Evolutionary conservation across 2,329 filamentous ascomycete species (phyloP).

Genomic region (Ophiocordyceps camponoti-saundersi): DNA sequence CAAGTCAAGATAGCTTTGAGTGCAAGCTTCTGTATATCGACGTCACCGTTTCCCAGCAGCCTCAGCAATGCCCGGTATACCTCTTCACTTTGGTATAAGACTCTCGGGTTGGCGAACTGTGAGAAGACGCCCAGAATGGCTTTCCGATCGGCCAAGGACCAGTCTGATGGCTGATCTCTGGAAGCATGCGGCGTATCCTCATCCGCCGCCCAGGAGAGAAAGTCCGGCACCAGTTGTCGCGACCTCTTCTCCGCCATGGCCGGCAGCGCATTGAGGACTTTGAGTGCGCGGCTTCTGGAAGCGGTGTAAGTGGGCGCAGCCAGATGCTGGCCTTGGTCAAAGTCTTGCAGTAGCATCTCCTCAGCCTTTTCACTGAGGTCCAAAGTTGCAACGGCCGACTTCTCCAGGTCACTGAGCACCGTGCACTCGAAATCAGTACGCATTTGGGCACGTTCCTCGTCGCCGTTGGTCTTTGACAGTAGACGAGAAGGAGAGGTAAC

Average conservation of each 20-base stretch:
- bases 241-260: constrained; percentile 73
- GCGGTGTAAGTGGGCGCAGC: constrained; percentile 32
- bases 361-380: constrained; percentile 33
- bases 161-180: constrained; percentile 26
- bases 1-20: constrained; percentile 76
- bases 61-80: constrained; percentile 61
- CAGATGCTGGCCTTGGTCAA: constrained; percentile 45
- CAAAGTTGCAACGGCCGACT: constrained; percentile 32
- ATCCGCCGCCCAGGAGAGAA: constrained; percentile 61
- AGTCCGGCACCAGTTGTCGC: constrained; percentile 66
- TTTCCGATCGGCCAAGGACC: constrained; percentile 70
- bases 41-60: constrained; percentile 73
- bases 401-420: constrained; percentile 46
- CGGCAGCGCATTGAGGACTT: constrained; percentile 58
- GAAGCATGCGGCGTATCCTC: constrained; percentile 23
- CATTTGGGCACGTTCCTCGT: constrained; percentile 16
- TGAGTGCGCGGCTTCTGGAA: constrained; percentile 62
- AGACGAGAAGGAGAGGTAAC: constrained; percentile 37
- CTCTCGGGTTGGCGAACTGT: constrained; percentile 72
- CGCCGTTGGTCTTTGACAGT: constrained; percentile 18
- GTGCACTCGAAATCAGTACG: constrained; percentile 73
- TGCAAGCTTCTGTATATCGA: constrained; percentile 72
- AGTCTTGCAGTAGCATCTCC: constrained; percentile 42
- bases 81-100: constrained; percentile 59
- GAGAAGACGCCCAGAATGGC: constrained; percentile 66